Evolutionary conservation across 805 yeast species (phyloP).

Genomic region (Pichia exigua): DNA sequence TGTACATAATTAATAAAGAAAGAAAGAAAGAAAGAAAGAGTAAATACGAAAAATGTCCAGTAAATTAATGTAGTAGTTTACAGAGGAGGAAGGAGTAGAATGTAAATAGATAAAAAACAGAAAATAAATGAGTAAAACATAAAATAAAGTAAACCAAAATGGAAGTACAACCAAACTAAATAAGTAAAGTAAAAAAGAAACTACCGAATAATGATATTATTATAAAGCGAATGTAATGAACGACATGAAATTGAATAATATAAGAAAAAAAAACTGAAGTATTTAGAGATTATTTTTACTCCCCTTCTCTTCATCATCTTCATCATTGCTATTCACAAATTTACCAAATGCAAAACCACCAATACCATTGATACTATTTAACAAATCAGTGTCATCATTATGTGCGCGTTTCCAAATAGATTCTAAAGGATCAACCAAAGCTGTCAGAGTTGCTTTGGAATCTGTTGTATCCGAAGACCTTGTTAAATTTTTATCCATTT

Average conservation of each 20-base stretch:
- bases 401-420: constrained; percentile 14
- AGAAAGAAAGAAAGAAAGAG: background rate
- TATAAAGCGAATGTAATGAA: background rate
- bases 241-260: background rate
- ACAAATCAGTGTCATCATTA: background rate
- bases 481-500: background rate
- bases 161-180: no score
- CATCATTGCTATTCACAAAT: background rate
- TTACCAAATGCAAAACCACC: background rate
- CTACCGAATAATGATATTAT: background rate
- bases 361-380: background rate
- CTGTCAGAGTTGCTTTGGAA: background rate
- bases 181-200: background rate
- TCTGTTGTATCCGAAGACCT: background rate
- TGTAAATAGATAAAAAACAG: background rate
- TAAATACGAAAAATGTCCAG: background rate
- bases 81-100: background rate
- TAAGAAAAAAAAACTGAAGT: no score
- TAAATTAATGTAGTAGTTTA: background rate
- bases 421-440: constrained; percentile 14
- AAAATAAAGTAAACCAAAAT: background rate
- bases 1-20: background rate
- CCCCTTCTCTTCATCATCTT: background rate
- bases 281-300: no score
- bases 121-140: background rate